phyloP scores from a whole-genome alignment of 225 moss, liverwort and hornwort genomes.

The Sphagnum tenellum region DNA sequence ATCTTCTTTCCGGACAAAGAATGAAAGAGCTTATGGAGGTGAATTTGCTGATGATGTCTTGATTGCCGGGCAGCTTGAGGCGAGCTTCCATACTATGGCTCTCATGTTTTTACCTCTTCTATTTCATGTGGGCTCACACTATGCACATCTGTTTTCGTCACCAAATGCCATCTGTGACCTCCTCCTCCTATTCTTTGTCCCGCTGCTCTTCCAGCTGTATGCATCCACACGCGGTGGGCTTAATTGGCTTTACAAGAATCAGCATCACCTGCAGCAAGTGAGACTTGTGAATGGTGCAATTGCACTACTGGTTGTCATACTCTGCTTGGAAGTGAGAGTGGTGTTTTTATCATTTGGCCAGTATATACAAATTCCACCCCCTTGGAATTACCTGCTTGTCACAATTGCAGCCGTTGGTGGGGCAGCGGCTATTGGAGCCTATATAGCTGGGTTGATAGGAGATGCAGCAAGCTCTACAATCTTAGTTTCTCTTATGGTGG shows the following conservation, averaged over 20 bases:
- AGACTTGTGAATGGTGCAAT: conserved; percentile 76
- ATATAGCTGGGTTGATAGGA: conserved; percentile 61
- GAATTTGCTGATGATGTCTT: conserved; percentile 77
- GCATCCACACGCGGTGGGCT: conserved; percentile 68
- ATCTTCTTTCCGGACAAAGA: conserved; percentile 79
- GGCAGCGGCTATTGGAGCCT: conserved; percentile 67
- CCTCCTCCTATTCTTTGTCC: conserved; percentile 88
- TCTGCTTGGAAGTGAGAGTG: conserved; percentile 92
- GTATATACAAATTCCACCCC: conserved; percentile 73
- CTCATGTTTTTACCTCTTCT: conserved; percentile 80
- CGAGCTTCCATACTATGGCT: conserved; percentile 61
- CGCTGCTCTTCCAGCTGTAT: conserved; percentile 88
- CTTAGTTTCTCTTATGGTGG: conserved; percentile 52
- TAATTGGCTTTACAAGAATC: conserved; percentile 81
- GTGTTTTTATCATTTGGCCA: conserved; percentile 83
- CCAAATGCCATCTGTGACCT: conserved; percentile 77
- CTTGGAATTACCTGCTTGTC: conserved; percentile 80
- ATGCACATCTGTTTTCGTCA: conserved; percentile 60
- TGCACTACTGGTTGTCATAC: conserved; percentile 55
- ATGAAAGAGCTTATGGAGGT: conserved; percentile 80
- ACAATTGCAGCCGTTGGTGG: conserved; percentile 80
- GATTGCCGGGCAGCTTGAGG: conserved; percentile 77
- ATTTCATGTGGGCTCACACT: conserved; percentile 83
- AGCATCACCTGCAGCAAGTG: conserved; percentile 59
- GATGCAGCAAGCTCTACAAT: conserved; percentile 46